phyloP scores from a whole-genome alignment of 805 yeast species.

The Isabelozyma pseudorhagii region DNA sequence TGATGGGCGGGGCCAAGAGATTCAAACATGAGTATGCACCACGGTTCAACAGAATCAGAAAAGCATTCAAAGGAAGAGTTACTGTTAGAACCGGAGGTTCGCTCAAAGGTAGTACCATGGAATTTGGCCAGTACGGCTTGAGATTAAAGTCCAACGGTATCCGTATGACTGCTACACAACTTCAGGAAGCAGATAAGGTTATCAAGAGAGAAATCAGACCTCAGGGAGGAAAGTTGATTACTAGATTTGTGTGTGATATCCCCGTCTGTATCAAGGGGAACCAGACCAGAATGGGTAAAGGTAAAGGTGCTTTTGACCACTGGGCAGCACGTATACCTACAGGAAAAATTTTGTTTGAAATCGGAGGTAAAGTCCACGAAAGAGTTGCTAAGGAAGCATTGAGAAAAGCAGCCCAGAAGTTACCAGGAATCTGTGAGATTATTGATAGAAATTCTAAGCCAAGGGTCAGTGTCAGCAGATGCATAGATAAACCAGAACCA shows the following conservation, averaged over 20 bases:
- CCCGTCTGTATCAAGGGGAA: slow-evolving; percentile 97
- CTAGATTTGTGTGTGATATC: slow-evolving; percentile 77
- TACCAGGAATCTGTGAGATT: slow-evolving; percentile 91
- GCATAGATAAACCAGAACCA: slow-evolving; percentile 44
- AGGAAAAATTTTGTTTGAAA: slow-evolving; percentile 88
- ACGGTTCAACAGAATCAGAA: slow-evolving; percentile 59
- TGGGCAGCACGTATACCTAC: slow-evolving; percentile 98
- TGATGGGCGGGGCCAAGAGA: slow-evolving; percentile 21
- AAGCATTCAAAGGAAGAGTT: slow-evolving; percentile 92
- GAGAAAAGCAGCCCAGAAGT: slow-evolving; percentile 84
- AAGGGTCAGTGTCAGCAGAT: slow-evolving; percentile 66
- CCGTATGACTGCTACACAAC: slow-evolving; percentile 80
- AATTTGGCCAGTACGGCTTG: slow-evolving; percentile 81
- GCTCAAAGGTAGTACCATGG: slow-evolving; percentile 76
- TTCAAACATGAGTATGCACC: slow-evolving; percentile 77
- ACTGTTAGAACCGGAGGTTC: slow-evolving; percentile 95
- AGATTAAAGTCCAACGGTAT: slow-evolving; percentile 87
- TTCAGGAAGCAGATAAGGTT: slow-evolving; percentile 87
- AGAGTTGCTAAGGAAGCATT: slow-evolving; percentile 86
- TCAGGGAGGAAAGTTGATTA: slow-evolving; percentile 68
- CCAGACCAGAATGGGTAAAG: slow-evolving; percentile 99
- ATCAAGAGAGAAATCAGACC: slow-evolving; percentile 82
- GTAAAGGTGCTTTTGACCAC: slow-evolving; percentile 95
- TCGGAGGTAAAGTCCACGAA: slow-evolving; percentile 79
- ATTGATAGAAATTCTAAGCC: slow-evolving; percentile 61